Evolutionary conservation across 192 early-diverging fungal genomes (phyloP).

Genomic region (Polychytrium aggregatum): DNA sequence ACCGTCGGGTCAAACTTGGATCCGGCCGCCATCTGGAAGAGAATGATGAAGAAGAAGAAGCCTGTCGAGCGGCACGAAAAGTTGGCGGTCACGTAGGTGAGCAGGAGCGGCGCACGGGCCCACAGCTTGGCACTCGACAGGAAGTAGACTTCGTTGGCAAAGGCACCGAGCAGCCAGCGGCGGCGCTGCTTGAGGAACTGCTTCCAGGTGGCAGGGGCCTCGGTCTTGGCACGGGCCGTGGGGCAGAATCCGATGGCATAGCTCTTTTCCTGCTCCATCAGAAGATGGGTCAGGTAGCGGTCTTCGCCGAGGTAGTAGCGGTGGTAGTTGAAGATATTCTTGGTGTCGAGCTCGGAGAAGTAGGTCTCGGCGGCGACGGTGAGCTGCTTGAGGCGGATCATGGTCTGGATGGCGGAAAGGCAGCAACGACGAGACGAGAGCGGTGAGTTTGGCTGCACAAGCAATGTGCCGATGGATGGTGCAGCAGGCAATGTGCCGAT

Average conservation of each 20-base stretch:
- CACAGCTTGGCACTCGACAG: conserved; percentile 3
- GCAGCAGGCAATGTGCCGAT: no score
- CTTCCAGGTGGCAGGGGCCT: conserved; percentile 19
- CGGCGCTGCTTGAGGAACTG: conserved; percentile 29
- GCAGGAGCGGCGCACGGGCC: conserved; percentile 4
- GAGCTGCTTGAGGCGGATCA: conserved; percentile 15
- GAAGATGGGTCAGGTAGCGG: conserved; percentile 35
- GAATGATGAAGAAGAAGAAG: conserved; percentile 6
- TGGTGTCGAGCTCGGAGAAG: conserved; percentile 20
- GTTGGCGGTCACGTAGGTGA: conserved; percentile 3
- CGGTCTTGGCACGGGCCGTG: conserved; percentile 33
- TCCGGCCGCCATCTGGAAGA: conserved; percentile 2
- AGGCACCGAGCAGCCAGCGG: conserved; percentile 31
- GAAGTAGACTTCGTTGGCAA: conserved; percentile 12
- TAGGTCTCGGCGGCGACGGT: conserved; percentile 12
- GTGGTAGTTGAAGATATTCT: conserved; percentile 28
- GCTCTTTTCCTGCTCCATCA: conserved; percentile 18
- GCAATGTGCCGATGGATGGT: no score
- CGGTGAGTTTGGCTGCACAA: no score
- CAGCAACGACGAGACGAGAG: no score
- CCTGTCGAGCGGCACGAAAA: conserved; percentile 4
- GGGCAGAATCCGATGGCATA: conserved; percentile 25
- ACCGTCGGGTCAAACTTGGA: not conserved
- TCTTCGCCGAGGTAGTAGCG: conserved; percentile 36
- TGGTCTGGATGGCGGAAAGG: conserved; percentile 6